phyloP scores from a whole-genome alignment of 2,329 filamentous ascomycete species.

The Thielaviopsis ethacetica region DNA sequence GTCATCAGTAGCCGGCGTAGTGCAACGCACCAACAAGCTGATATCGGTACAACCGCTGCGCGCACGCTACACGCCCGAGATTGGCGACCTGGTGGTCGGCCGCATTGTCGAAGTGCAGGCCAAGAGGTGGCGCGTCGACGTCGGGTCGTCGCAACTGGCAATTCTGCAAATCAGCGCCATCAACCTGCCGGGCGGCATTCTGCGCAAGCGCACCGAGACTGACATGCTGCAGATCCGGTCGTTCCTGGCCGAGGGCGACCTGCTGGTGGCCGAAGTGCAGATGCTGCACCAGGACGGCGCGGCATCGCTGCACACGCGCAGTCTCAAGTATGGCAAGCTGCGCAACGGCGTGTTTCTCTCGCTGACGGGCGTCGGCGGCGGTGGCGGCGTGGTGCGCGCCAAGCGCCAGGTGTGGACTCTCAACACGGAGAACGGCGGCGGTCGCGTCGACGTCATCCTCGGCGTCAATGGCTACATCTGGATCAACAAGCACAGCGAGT shows the following conservation, averaged over 20 bases:
- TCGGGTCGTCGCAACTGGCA: constrained; percentile 74
- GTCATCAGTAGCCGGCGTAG: constrained; percentile 77
- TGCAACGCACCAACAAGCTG: constrained; percentile 91
- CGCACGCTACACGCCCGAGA: constrained; percentile 86
- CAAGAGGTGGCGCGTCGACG: constrained; percentile 86
- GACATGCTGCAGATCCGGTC: constrained; percentile 93
- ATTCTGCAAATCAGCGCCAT: constrained; percentile 75
- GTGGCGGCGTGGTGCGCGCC: constrained; percentile 68
- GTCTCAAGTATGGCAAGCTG: constrained; percentile 86
- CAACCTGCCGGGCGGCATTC: constrained; percentile 84
- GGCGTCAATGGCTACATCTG: constrained; percentile 97
- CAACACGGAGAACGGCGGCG: constrained; percentile 36
- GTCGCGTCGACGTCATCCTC: constrained; percentile 68
- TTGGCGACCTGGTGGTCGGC: constrained; percentile 87
- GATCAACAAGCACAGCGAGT: constrained; percentile 71
- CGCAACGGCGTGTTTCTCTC: constrained; percentile 81
- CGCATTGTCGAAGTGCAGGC: constrained; percentile 91
- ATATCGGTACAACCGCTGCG: constrained; percentile 80
- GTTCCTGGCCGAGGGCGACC: constrained; percentile 92
- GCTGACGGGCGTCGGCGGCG: constrained; percentile 69
- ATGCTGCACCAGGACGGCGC: constrained; percentile 70
- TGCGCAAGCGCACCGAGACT: constrained; percentile 80
- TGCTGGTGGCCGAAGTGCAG: constrained; percentile 91
- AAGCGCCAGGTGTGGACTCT: constrained; percentile 81
- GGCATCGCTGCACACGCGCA: constrained; percentile 77